A percentile compares a stretch with the other conserved stretches of the same genome.
Conservation (phyloP, 1,284 basidiomycete species). For the Ustilago cynodontis region DNA sequence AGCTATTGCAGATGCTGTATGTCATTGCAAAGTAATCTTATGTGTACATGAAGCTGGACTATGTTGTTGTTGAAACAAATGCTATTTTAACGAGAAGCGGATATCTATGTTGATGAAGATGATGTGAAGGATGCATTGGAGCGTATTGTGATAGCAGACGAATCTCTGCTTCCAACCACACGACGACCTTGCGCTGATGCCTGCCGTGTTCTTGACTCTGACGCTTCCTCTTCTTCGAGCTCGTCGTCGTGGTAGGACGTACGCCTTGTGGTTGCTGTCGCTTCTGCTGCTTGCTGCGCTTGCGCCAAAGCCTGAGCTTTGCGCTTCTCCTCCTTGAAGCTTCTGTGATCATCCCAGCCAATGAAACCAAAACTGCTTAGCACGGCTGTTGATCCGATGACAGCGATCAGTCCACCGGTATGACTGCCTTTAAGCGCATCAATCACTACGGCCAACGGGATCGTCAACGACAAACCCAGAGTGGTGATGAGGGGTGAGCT, state of each 20-base stretch:
- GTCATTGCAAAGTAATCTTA: no score
- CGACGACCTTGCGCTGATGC: not conserved
- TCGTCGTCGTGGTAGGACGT: not conserved
- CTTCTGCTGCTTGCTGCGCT: not conserved
- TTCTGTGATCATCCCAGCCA: slow-evolving; percentile 40
- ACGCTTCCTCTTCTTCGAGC: not conserved
- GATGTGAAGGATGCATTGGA: slow-evolving; percentile 5
- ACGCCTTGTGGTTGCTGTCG: not conserved
- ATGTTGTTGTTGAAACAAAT: not conserved
- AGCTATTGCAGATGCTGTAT: no score
- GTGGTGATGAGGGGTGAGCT: slow-evolving; percentile 90
- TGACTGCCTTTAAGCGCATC: slow-evolving; percentile 77
- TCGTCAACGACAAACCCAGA: slow-evolving; percentile 92
- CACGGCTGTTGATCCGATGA: slow-evolving; percentile 56
- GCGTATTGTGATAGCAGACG: slow-evolving; percentile 8
- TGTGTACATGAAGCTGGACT: no score
- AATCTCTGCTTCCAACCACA: not conserved
- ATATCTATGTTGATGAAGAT: slow-evolving; percentile 3
- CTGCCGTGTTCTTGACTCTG: not conserved
- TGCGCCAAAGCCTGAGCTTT: slow-evolving; percentile 2
- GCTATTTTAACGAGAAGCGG: not conserved
- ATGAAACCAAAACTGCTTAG: slow-evolving; percentile 56
- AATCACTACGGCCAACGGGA: slow-evolving; percentile 86
- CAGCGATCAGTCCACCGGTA: slow-evolving; percentile 53
- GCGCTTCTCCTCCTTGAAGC: slow-evolving; percentile 27